phyloP scores from a whole-genome alignment of 768 basidiomycete genomes.

The Leccinum ochraceum region DNA sequence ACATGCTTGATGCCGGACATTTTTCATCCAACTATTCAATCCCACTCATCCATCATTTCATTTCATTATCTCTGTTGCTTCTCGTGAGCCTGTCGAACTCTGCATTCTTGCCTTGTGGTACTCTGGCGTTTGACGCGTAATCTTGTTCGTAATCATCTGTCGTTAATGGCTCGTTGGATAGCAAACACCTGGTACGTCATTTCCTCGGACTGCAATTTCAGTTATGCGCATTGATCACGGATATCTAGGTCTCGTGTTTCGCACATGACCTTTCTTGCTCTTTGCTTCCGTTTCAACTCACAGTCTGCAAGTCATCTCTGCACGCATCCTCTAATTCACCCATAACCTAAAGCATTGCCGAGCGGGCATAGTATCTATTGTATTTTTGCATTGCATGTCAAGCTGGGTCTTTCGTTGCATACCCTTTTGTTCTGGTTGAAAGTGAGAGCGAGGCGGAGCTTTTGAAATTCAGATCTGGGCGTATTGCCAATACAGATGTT shows the following conservation, averaged over 20 bases:
- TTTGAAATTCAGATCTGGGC: background rate
- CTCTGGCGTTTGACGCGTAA: background rate
- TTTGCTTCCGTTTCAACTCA: background rate
- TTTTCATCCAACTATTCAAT: background rate
- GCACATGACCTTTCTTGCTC: background rate
- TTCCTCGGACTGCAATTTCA: background rate
- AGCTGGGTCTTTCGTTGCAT: constrained; percentile 1
- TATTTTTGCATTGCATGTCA: constrained; percentile 9
- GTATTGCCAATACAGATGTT: no score
- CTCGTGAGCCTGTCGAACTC: background rate
- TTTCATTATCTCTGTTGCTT: background rate
- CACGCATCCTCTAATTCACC: background rate
- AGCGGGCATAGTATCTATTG: constrained; percentile 16
- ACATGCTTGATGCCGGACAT: constrained; percentile 5
- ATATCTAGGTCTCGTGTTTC: background rate
- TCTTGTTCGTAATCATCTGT: constrained; percentile 2
- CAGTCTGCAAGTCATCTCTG: background rate
- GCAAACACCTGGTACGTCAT: constrained; percentile 13
- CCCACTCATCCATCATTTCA: background rate
- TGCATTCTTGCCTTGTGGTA: constrained; percentile 1
- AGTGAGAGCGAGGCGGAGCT: background rate
- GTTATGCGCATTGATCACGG: constrained; percentile 8
- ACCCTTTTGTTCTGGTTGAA: background rate
- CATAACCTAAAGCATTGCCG: constrained; percentile 12
- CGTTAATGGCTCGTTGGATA: constrained; percentile 3